Evolutionary conservation across 257 asterid species (phyloP).

Genomic region (Rauvolfia tetraphylla): DNA sequence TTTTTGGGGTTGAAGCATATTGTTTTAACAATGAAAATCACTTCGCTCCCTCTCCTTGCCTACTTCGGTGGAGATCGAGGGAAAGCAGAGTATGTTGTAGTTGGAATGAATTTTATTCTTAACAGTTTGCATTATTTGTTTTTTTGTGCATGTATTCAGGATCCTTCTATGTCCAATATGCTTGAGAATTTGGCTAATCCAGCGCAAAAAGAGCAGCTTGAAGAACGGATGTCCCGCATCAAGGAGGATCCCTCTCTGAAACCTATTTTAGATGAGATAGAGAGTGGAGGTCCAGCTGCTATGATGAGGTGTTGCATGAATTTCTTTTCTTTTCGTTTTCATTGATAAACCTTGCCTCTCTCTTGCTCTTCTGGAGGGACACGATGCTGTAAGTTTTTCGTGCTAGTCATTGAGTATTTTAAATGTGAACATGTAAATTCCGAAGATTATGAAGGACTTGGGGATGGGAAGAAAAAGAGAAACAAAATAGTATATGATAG

Average conservation of each 20-base stretch:
- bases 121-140: background rate
- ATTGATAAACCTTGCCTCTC: background rate
- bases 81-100: background rate
- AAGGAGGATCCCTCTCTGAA: conserved; percentile 94
- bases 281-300: conserved; percentile 97
- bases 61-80: background rate
- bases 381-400: background rate
- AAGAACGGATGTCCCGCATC: conserved; percentile 77
- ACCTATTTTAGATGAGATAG: conserved; percentile 95
- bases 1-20: conserved; percentile 12
- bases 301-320: conserved; percentile 74
- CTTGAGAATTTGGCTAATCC: conserved; percentile 90
- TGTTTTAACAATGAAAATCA: background rate
- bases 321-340: conserved; percentile 3
- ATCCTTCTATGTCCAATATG: conserved; percentile 96
- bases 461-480: background rate
- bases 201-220: conserved; percentile 72
- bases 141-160: conserved; percentile 39
- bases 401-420: background rate
- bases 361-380: background rate
- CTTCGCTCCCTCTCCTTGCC: background rate
- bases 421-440: background rate
- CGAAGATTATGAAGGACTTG: background rate
- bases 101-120: background rate
- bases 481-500: background rate